Percentiles rank a stretch among this genome's conserved stretches.
These are phyloP conservation scores for Acacia concinna DNA, from an alignment of 331 rosid species.

Conservation along the genomic window DNA sequence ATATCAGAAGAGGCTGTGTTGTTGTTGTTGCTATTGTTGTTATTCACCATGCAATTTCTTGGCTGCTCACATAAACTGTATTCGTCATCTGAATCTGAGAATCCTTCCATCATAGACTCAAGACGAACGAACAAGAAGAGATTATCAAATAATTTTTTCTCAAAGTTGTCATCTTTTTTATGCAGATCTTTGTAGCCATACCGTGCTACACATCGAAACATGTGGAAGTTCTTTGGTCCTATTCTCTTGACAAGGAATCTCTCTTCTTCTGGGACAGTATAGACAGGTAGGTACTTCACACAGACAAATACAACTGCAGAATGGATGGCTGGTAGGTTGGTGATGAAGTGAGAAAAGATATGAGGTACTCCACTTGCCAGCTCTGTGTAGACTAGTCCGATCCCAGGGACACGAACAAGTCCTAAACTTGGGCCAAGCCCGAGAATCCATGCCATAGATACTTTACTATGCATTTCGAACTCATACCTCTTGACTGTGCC, in stretches of 20 bases:
- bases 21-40: constrained; percentile 43
- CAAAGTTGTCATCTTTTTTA: constrained; percentile 85
- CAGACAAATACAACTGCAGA: constrained; percentile 87
- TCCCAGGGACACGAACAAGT: constrained; percentile 94
- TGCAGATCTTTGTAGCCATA: constrained; percentile 94
- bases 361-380: constrained; percentile 93
- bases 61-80: constrained; percentile 62
- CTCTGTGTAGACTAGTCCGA: constrained; percentile 91
- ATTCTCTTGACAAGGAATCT: constrained; percentile 85
- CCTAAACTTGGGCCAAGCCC: constrained; percentile 98
- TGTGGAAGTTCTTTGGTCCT: constrained; percentile 90
- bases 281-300: constrained; percentile 92
- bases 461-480: constrained; percentile 89
- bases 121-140: constrained; percentile 78
- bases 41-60: constrained; percentile 30
- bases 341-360: constrained; percentile 95
- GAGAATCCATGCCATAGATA: constrained; percentile 96
- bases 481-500: constrained; percentile 84
- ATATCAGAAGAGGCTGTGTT: constrained; percentile 30
- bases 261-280: constrained; percentile 94
- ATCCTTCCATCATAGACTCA: constrained; percentile 93
- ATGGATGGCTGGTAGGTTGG: constrained; percentile 95
- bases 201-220: constrained; percentile 89
- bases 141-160: constrained; percentile 77
- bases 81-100: constrained; percentile 88